These are phyloP conservation scores for Gaultheria prostrata DNA, from an alignment of 148 eudicot species.

Conservation along the genomic window DNA sequence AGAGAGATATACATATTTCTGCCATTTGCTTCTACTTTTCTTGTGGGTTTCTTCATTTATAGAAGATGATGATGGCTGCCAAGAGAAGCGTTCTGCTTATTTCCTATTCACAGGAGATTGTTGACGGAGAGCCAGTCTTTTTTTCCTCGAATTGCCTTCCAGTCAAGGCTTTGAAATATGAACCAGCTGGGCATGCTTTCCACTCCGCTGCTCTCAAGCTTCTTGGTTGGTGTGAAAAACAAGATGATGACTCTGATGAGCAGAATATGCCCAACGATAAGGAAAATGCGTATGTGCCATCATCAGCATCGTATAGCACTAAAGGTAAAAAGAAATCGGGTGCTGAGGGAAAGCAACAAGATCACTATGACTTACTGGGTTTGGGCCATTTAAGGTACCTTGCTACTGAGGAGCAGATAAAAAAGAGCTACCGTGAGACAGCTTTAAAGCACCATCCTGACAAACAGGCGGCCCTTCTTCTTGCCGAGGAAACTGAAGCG, in stretches of 20 bases:
- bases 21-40: not conserved
- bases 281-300: slow-evolving; percentile 45
- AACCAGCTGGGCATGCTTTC: slow-evolving; percentile 94
- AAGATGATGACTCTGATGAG: slow-evolving; percentile 39
- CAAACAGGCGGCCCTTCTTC: slow-evolving; percentile 85
- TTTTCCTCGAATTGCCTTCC: slow-evolving; percentile 78
- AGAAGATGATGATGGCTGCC: slow-evolving; percentile 31
- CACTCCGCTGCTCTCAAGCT: slow-evolving; percentile 80
- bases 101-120: slow-evolving; percentile 61
- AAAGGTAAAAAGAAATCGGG: slow-evolving; percentile 91
- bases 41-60: not conserved
- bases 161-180: slow-evolving; percentile 50
- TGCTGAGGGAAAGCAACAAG: slow-evolving; percentile 64
- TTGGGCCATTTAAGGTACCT: slow-evolving; percentile 90
- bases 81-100: slow-evolving; percentile 40
- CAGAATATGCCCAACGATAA: slow-evolving; percentile 42
- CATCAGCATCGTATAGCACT: slow-evolving; percentile 69
- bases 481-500: slow-evolving; percentile 69
- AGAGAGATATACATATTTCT: not conserved
- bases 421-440: slow-evolving; percentile 82
- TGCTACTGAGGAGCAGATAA: slow-evolving; percentile 90
- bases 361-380: slow-evolving; percentile 90
- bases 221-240: slow-evolving; percentile 53
- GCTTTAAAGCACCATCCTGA: slow-evolving; percentile 95
- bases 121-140: slow-evolving; percentile 65